Conservation (phyloP, 768 basidiomycete species). For the Russula earlei region DNA sequence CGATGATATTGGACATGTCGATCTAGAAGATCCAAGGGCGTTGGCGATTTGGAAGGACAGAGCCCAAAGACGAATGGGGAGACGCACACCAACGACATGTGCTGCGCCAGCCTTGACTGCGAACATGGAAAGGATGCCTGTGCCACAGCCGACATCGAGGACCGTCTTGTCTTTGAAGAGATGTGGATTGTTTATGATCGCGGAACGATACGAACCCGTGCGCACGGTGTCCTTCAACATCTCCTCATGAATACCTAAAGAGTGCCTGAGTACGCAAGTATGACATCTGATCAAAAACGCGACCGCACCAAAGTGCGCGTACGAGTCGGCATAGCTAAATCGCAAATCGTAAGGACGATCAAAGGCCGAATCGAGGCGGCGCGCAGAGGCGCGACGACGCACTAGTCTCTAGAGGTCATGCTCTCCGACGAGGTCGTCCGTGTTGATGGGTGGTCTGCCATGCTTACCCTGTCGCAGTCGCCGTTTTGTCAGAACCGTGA, state of each 20-base stretch:
- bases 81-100: slow-evolving; percentile 82
- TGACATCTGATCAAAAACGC: not conserved
- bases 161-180: slow-evolving; percentile 96
- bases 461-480: not conserved
- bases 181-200: slow-evolving; percentile 90
- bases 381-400: slow-evolving; percentile 27
- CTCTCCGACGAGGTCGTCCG: slow-evolving; percentile 9
- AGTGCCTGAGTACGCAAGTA: not conserved
- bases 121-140: slow-evolving; percentile 97
- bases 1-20: slow-evolving; percentile 99
- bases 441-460: slow-evolving; percentile 12
- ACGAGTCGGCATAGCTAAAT: slow-evolving; percentile 86
- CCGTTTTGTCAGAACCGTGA: too few species aligned
- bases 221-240: slow-evolving; percentile 98
- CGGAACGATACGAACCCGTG: slow-evolving; percentile 88
- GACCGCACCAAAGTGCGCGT: slow-evolving; percentile 79
- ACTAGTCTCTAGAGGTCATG: slow-evolving; percentile 89
- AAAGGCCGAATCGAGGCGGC: slow-evolving; percentile 15
- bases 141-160: slow-evolving; percentile 96
- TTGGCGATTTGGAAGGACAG: not conserved
- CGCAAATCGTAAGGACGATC: not conserved
- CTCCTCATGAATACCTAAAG: slow-evolving; percentile 91
- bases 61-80: not conserved
- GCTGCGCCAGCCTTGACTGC: slow-evolving; percentile 93
- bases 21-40: slow-evolving; percentile 43